A percentile compares a stretch with the other conserved stretches of the same genome.
phyloP scores from a whole-genome alignment of 768 basidiomycete genomes.

The Lactarius akahatsu region DNA sequence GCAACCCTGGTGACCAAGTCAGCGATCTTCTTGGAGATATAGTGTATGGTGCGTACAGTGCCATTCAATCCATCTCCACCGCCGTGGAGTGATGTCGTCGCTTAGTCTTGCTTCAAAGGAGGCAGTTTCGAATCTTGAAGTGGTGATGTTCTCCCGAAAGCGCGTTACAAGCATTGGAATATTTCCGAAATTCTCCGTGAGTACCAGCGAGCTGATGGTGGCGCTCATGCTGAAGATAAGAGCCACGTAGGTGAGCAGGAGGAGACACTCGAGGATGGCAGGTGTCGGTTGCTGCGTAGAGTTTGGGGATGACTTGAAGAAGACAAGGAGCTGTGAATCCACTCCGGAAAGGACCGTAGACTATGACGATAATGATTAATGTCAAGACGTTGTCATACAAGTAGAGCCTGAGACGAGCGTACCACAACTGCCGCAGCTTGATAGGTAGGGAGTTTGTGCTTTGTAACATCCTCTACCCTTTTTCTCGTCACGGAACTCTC shows the following conservation, averaged over 20 bases:
- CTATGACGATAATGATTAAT: background rate
- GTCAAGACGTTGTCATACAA: no score
- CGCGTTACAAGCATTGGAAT: constrained; percentile 15
- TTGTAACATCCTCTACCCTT: constrained; percentile 7
- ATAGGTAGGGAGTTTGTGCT: constrained; percentile 21
- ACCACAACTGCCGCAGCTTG: constrained; percentile 26
- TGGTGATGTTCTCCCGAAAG: constrained; percentile 1
- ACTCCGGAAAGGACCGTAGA: constrained; percentile 25
- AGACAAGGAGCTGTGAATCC: constrained; percentile 24
- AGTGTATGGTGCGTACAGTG: constrained; percentile 15
- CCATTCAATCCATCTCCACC: constrained; percentile 20
- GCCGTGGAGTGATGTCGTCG: background rate
- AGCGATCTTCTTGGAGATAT: background rate
- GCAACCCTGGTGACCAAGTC: constrained; percentile 8
- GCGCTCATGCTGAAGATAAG: constrained; percentile 27
- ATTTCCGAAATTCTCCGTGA: constrained; percentile 24
- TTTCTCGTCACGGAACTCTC: background rate
- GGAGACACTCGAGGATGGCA: constrained; percentile 9
- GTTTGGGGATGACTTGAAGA: constrained; percentile 12
- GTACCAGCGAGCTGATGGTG: constrained; percentile 27
- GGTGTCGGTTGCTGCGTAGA: background rate
- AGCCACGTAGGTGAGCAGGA: constrained; percentile 25
- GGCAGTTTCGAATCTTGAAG: background rate
- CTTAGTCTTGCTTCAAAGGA: background rate
- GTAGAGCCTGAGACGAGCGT: no score